Evolutionary conservation across 106 monocot species (phyloP).

Genomic region (Apostasia shenzhenica): DNA sequence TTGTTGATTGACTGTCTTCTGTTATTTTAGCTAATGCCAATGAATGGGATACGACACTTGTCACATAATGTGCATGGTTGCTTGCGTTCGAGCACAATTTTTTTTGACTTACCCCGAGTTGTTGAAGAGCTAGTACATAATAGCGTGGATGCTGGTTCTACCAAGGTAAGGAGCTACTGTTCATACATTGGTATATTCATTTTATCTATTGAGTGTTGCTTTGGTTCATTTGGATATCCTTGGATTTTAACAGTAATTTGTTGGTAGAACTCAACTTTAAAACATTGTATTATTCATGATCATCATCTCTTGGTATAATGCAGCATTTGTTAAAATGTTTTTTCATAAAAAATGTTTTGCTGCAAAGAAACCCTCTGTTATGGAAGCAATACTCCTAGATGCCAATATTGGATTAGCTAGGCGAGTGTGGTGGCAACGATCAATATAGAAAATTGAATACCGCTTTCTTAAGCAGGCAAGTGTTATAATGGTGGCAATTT

Average conservation of each 20-base stretch:
- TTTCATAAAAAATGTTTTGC: too few relatives aligned
- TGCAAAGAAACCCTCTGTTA: too few relatives aligned
- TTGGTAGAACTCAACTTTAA: neutral
- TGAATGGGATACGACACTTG: slow-evolving; percentile 67
- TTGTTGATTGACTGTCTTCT: neutral
- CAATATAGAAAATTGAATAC: too few relatives aligned
- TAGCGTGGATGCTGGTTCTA: slow-evolving; percentile 76
- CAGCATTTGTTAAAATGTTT: too few relatives aligned
- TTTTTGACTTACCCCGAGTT: slow-evolving; percentile 81
- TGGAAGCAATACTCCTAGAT: too few relatives aligned
- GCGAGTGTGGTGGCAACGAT: too few relatives aligned
- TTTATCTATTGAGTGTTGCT: neutral
- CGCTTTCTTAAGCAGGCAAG: too few relatives aligned
- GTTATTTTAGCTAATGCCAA: slow-evolving; percentile 20
- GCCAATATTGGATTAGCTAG: too few relatives aligned
- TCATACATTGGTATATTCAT: neutral
- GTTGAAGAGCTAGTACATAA: slow-evolving; percentile 88
- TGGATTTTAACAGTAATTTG: too few relatives aligned
- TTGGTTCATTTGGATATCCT: neutral
- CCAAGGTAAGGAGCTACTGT: slow-evolving; percentile 39
- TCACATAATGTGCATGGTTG: slow-evolving; percentile 39
- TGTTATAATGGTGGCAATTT: too few relatives aligned
- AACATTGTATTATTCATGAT: neutral
- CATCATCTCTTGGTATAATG: too few relatives aligned
- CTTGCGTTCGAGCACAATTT: slow-evolving; percentile 56